These are phyloP conservation scores for Wallacemonas collosoma DNA, from an alignment of 208 protist genomes.

Conservation along the genomic window DNA sequence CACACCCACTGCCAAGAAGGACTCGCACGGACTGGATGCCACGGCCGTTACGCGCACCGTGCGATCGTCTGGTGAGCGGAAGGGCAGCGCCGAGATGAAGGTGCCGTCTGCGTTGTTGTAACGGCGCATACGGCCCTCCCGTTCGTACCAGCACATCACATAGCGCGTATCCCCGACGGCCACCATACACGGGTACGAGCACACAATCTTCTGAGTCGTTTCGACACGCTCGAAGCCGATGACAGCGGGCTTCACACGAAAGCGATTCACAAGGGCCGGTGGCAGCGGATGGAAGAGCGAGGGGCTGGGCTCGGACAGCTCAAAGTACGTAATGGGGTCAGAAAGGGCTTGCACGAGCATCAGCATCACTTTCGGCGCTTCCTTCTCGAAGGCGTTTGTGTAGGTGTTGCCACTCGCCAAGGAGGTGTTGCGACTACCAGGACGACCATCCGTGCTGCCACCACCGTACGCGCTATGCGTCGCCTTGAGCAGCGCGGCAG, in stretches of 20 bases:
- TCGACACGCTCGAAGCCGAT: slow-evolving; percentile 42
- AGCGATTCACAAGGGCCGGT: slow-evolving; percentile 29
- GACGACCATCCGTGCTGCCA: background rate
- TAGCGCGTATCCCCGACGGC: slow-evolving; percentile 64
- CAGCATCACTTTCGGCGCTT: slow-evolving; percentile 60
- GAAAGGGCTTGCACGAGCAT: slow-evolving; percentile 76
- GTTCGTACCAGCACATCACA: slow-evolving; percentile 67
- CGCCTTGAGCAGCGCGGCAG: slow-evolving; percentile 7
- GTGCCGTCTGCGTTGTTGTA: slow-evolving; percentile 40
- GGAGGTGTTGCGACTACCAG: slow-evolving; percentile 18
- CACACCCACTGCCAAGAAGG: slow-evolving; percentile 57
- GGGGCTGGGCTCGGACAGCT: slow-evolving; percentile 46
- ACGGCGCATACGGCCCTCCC: slow-evolving; percentile 63
- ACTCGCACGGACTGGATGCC: slow-evolving; percentile 60
- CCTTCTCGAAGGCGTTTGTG: slow-evolving; percentile 58
- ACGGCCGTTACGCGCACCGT: slow-evolving; percentile 59
- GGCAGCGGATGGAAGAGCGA: slow-evolving; percentile 39
- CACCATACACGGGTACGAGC: slow-evolving; percentile 41
- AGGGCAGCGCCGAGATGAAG: slow-evolving; percentile 60
- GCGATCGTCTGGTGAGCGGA: slow-evolving; percentile 44
- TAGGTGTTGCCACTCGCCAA: slow-evolving; percentile 51
- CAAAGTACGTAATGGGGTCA: slow-evolving; percentile 46
- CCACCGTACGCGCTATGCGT: slow-evolving; percentile 2
- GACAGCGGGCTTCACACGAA: slow-evolving; percentile 39
- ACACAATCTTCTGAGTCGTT: slow-evolving; percentile 24